Percentiles rank a stretch among this genome's conserved stretches.
phyloP scores from a whole-genome alignment of 164 flowering plant species.

The Euptelea pleiosperma region DNA sequence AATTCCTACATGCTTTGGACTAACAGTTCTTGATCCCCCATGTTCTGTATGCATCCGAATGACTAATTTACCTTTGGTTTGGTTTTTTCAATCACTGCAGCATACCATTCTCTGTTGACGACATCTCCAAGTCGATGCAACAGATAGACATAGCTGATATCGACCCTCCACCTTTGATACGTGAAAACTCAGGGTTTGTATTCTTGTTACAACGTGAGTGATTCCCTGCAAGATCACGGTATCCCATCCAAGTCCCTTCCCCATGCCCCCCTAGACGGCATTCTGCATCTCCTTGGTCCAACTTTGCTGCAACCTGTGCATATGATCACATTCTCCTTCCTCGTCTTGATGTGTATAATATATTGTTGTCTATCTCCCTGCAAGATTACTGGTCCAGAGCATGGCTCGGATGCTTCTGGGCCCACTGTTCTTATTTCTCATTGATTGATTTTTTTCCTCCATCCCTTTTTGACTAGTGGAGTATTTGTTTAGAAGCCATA shows the following conservation, averaged over 20 bases:
- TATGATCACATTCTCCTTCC: slow-evolving; percentile 17
- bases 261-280: not conserved
- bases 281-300: slow-evolving; percentile 1
- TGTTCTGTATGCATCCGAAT: not conserved
- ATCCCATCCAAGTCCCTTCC: slow-evolving; percentile 3
- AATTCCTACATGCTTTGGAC: not conserved
- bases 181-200: slow-evolving; percentile 87
- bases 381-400: slow-evolving; percentile 10
- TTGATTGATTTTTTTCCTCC: slow-evolving; percentile 18
- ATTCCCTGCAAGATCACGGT: slow-evolving; percentile 4
- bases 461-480: slow-evolving; percentile 11
- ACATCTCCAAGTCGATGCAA: slow-evolving; percentile 82
- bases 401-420: slow-evolving; percentile 12
- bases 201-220: slow-evolving; percentile 79
- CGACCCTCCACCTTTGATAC: slow-evolving; percentile 84
- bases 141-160: slow-evolving; percentile 70
- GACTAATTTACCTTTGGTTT: not conserved
- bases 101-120: slow-evolving; percentile 94
- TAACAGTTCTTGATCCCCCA: not conserved
- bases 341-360: slow-evolving; percentile 13
- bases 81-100: slow-evolving; percentile 41
- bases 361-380: slow-evolving; percentile 8
- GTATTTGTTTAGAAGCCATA: slow-evolving; percentile 13
- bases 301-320: slow-evolving; percentile 22
- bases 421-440: slow-evolving; percentile 10